These are phyloP conservation scores for Sarocladium kiliense DNA, from an alignment of 2,329 filamentous ascomycete species.

Conservation along the genomic window DNA sequence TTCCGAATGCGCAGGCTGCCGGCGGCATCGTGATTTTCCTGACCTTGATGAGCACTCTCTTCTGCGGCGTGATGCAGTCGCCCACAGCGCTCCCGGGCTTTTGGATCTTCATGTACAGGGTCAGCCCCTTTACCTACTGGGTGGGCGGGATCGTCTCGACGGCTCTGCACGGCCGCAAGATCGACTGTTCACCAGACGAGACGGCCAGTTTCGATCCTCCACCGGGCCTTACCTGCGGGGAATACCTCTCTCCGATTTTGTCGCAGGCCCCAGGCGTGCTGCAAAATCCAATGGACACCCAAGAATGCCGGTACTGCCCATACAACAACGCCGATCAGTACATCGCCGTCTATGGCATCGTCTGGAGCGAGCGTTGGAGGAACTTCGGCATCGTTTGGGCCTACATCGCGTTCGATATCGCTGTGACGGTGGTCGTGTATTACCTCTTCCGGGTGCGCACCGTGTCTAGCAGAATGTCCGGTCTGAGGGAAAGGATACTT, in stretches of 20 bases:
- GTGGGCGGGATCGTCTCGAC: slow-evolving; percentile 64
- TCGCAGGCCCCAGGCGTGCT: slow-evolving; percentile 47
- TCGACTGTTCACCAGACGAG: slow-evolving; percentile 51
- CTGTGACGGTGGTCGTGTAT: slow-evolving; percentile 54
- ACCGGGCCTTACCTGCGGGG: slow-evolving; percentile 52
- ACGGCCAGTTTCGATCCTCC: slow-evolving; percentile 62
- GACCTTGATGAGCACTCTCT: slow-evolving; percentile 53
- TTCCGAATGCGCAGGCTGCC: slow-evolving; percentile 65
- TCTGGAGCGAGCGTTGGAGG: slow-evolving; percentile 55
- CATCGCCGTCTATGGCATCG: slow-evolving; percentile 39
- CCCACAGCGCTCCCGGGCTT: slow-evolving; percentile 58
- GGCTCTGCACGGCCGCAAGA: slow-evolving; percentile 49
- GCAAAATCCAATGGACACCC: slow-evolving; percentile 52
- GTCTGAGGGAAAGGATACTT: too few species aligned
- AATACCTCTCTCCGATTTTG: slow-evolving; percentile 58
- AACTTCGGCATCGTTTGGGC: slow-evolving; percentile 68
- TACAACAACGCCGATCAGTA: slow-evolving; percentile 59
- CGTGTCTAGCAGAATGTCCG: too few species aligned
- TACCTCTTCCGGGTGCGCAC: slow-evolving; percentile 58
- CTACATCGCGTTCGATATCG: slow-evolving; percentile 60
- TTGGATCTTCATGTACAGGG: slow-evolving; percentile 72
- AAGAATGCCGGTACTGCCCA: slow-evolving; percentile 61
- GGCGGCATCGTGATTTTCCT: slow-evolving; percentile 57
- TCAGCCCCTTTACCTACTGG: slow-evolving; percentile 64
- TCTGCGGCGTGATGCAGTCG: slow-evolving; percentile 60